These are phyloP conservation scores for Talaromyces funiculosus DNA, from an alignment of 2,329 filamentous ascomycete genomes.

Conservation along the genomic window DNA sequence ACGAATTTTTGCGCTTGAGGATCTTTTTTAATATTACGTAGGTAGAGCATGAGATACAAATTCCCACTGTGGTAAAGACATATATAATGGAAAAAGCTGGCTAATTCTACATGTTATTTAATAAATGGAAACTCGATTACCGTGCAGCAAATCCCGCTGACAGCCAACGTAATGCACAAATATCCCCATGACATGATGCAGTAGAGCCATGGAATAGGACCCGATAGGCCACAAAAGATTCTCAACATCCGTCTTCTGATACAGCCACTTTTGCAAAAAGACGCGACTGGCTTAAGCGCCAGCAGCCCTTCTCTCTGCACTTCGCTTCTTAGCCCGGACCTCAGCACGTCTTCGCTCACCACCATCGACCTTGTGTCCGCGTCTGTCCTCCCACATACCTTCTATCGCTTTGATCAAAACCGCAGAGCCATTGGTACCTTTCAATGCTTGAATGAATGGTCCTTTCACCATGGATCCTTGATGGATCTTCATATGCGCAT, in stretches of 20 bases:
- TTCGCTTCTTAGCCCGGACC: slow-evolving; percentile 78
- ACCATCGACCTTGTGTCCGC: slow-evolving; percentile 89
- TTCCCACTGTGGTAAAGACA: neutral
- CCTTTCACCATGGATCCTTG: slow-evolving; percentile 67
- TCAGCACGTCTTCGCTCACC: slow-evolving; percentile 86
- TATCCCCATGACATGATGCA: neutral
- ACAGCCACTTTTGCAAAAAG: neutral
- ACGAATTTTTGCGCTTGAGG: neutral
- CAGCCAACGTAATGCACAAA: slow-evolving; percentile 10
- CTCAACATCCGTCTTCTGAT: neutral
- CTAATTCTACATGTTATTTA: neutral
- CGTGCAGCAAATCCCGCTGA: slow-evolving; percentile 3
- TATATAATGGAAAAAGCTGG: neutral
- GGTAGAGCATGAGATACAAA: neutral
- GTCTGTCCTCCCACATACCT: slow-evolving; percentile 86
- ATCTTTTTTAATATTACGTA: neutral
- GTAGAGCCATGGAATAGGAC: neutral
- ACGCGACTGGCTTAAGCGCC: slow-evolving; percentile 20
- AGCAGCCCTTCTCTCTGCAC: slow-evolving; percentile 69
- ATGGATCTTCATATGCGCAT: slow-evolving; percentile 62
- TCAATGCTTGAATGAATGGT: slow-evolving; percentile 64
- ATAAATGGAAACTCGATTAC: slow-evolving; percentile 12
- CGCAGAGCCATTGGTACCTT: slow-evolving; percentile 53
- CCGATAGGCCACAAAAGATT: neutral
- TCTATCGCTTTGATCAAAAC: slow-evolving; percentile 68